Evolutionary conservation across 2,329 filamentous ascomycete genomes (phyloP).

Genomic region (Ceratocystis alfenasii): DNA sequence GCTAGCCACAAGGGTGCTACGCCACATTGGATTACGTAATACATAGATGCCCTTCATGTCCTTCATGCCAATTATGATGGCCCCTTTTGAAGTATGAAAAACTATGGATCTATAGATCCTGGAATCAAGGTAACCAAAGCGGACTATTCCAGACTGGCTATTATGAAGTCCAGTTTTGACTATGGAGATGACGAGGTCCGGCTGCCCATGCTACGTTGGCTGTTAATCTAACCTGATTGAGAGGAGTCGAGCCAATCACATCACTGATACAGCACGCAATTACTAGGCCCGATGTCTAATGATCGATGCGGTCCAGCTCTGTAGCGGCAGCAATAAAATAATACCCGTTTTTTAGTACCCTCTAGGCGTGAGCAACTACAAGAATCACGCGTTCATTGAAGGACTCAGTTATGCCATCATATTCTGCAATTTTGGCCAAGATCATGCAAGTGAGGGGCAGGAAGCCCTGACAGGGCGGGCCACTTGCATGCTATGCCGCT

Average conservation of each 20-base stretch:
- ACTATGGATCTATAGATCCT: no score
- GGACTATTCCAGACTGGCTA: no score
- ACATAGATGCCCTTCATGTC: no score
- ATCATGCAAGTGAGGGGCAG: conserved; percentile 21
- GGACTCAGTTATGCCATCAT: background rate
- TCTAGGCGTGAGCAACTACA: background rate
- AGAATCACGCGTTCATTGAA: background rate
- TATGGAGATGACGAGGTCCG: no score
- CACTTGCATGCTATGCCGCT: background rate
- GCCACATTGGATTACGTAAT: no score
- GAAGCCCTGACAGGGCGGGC: conserved; percentile 9
- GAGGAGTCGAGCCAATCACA: conserved; percentile 27
- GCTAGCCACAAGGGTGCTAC: background rate
- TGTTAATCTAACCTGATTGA: conserved; percentile 25
- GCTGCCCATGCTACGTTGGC: background rate
- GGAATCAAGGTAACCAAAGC: no score
- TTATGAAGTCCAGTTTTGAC: no score
- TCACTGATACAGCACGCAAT: conserved; percentile 29
- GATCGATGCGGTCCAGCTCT: background rate
- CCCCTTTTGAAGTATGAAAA: background rate
- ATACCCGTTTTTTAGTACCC: background rate
- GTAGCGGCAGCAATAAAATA: background rate
- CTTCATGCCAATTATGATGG: background rate
- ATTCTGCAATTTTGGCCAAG: conserved; percentile 15
- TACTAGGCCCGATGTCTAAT: conserved; percentile 3